A percentile compares a stretch with the other conserved stretches of the same genome.
phyloP scores from a whole-genome alignment of 2,329 filamentous ascomycete genomes.

The Hyphodiscus sp. region DNA sequence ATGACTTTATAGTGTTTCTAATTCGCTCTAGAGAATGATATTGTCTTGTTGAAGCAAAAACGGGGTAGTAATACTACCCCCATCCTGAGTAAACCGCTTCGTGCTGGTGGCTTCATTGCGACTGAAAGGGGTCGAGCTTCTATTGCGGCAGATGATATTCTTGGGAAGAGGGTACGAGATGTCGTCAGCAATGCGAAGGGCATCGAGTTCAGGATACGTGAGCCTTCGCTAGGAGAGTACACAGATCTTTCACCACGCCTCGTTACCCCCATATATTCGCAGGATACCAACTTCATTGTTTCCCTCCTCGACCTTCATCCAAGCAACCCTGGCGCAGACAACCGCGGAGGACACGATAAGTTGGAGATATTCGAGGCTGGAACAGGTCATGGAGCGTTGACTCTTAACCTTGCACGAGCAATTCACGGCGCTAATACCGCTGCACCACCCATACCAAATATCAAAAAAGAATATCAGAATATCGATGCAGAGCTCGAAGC shows the following conservation, averaged over 20 bases:
- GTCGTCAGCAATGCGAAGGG: conserved; percentile 15
- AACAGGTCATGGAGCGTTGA: conserved; percentile 77
- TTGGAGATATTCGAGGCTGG: conserved; percentile 79
- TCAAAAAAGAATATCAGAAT: background rate
- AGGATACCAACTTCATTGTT: conserved; percentile 69
- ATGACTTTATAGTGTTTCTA: background rate
- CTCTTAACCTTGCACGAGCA: conserved; percentile 66
- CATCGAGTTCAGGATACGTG: conserved; percentile 38
- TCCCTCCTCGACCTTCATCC: conserved; percentile 70
- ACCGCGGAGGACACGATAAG: conserved; percentile 28
- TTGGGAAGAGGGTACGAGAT: conserved; percentile 24
- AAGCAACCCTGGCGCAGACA: conserved; percentile 61
- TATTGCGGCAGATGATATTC: conserved; percentile 35
- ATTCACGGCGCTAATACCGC: conserved; percentile 66
- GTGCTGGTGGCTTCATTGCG: conserved; percentile 31
- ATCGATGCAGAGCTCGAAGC: background rate
- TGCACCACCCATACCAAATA: conserved; percentile 35
- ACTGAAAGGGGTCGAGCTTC: conserved; percentile 5
- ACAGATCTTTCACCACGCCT: conserved; percentile 58
- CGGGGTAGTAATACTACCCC: conserved; percentile 8
- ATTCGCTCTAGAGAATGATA: conserved; percentile 25
- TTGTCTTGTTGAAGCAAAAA: conserved; percentile 24
- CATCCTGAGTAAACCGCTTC: conserved; percentile 37
- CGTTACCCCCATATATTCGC: conserved; percentile 75
- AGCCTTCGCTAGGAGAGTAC: conserved; percentile 68